phyloP scores from a whole-genome alignment of 2,329 filamentous ascomycete species.

The Cordyceps cicadae region DNA sequence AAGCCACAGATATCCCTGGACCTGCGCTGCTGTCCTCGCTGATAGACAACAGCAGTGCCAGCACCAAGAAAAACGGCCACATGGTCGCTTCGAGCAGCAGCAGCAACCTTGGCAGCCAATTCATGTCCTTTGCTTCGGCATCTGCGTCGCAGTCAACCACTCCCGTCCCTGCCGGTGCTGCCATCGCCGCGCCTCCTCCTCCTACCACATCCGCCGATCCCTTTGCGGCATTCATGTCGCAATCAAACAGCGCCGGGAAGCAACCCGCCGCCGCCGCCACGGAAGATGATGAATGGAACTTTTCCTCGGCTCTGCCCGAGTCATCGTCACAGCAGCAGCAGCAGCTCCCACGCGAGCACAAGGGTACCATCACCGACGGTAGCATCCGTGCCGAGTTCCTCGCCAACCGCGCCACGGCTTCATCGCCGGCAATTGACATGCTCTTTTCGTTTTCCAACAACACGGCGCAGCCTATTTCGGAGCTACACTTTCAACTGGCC shows the following conservation, averaged over 20 bases:
- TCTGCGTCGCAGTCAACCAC: constrained; percentile 44
- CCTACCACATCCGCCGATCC: constrained; percentile 36
- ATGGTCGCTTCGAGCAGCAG: not conserved
- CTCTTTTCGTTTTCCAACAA: constrained; percentile 79
- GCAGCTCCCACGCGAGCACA: constrained; percentile 52
- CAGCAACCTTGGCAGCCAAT: constrained; percentile 31
- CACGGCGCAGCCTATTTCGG: constrained; percentile 59
- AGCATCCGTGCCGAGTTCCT: constrained; percentile 65
- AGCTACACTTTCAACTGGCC: constrained; percentile 84
- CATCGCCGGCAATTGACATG: constrained; percentile 55
- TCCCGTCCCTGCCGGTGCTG: constrained; percentile 39
- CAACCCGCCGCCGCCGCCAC: constrained; percentile 32
- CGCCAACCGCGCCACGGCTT: constrained; percentile 49
- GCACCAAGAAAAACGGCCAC: constrained; percentile 18
- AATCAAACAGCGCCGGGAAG: constrained; percentile 17
- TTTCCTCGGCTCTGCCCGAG: constrained; percentile 73
- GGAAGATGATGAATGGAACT: constrained; percentile 90
- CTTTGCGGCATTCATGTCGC: constrained; percentile 39
- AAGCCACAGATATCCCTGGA: constrained; percentile 49
- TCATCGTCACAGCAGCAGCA: constrained; percentile 43
- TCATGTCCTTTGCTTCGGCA: constrained; percentile 46
- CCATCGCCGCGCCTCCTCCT: constrained; percentile 40
- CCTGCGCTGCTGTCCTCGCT: constrained; percentile 57
- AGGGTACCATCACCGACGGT: constrained; percentile 60
- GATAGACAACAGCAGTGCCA: constrained; percentile 52